Percentiles rank a stretch among this genome's conserved stretches.
These are phyloP conservation scores for Eurotiales sp. DNA, from an alignment of 2,329 filamentous ascomycete species.

Conservation along the genomic window DNA sequence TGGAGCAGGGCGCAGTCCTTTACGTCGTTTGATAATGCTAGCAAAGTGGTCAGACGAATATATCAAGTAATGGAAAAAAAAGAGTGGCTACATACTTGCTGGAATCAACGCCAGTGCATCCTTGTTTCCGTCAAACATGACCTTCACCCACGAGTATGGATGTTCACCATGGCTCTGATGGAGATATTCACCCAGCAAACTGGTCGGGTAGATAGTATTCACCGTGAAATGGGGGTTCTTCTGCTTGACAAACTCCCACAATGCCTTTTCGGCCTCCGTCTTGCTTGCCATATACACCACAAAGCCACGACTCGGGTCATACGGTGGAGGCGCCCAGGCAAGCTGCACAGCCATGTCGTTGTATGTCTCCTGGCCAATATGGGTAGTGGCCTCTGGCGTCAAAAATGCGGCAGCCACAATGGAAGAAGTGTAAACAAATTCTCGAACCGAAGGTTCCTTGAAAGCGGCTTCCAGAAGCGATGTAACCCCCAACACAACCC, in stretches of 20 bases:
- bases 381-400: not conserved
- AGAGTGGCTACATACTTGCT: constrained; percentile 1
- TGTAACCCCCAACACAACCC: not conserved
- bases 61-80: no score
- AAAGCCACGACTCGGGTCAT: constrained; percentile 1
- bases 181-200: not conserved
- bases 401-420: not conserved
- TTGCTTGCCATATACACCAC: constrained; percentile 7
- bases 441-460: constrained; percentile 1
- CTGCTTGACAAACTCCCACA: constrained; percentile 7
- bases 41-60: not conserved
- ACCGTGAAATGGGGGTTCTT: not conserved
- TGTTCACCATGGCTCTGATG: constrained; percentile 1
- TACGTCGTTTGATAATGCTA: constrained; percentile 4
- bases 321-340: constrained; percentile 8
- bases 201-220: not conserved
- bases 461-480: constrained; percentile 2
- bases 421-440: constrained; percentile 11
- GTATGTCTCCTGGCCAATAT: constrained; percentile 1
- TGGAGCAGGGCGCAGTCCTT: constrained; percentile 10
- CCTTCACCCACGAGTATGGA: not conserved
- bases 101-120: not conserved
- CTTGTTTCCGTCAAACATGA: constrained; percentile 1
- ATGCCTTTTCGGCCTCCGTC: constrained; percentile 1
- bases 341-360: not conserved